Base-by-base conservation (phyloP, 805 yeast genomes). In the Myxozyma udenii region DNA sequence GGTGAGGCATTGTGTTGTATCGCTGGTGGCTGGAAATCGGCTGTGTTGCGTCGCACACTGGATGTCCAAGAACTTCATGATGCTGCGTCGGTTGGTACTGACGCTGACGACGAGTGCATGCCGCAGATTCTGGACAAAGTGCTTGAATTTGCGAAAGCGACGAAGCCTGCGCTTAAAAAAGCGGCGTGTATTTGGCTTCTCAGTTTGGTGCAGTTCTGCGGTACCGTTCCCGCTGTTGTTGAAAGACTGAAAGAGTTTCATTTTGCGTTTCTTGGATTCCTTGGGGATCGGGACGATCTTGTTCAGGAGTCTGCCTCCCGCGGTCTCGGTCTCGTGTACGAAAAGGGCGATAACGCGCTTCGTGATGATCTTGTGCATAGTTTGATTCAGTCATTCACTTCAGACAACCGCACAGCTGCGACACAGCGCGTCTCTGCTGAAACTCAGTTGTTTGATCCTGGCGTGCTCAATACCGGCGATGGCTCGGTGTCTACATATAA, bases 281-380 rank as follows among this genome's bases (percentile, higher is more conserved):
- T 91, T 49, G 81, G 87, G 0, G 93, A 85, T 57, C 73, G 83
- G 46, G 96, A 91, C 64, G 53, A 90, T 26, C 68, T 89, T 18
- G 74, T 89, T n/a, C 97, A 91, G 64, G 97, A 91, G 54, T 78
- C 93, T 11, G 96, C 98, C 0, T 82, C 95, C 0, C 75, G 95
- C 60, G 98, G 97, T 2, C 73, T 91, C 46, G 80, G 90, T 57
- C 71, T 90, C 16, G 77, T 89, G 3, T 91, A 86, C 63, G 96
- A 90, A 53, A 68, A 79, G 56, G 95, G 96, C 14, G 82, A 81
- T 58, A 50, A 64, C 3, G 84, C 81, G 6, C 69, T 85, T 58
- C 82, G 83, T 62, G 93, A 87, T 48, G 77, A 78, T 0, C 72
- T 91, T 64, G 86, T 90, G 1, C 83, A 81, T 61, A 81, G 84